Evolutionary conservation across 805 yeast genomes (phyloP), one percentile per base, ranked within the genome.

Genomic region (Kuraishia hungarica): DNA sequence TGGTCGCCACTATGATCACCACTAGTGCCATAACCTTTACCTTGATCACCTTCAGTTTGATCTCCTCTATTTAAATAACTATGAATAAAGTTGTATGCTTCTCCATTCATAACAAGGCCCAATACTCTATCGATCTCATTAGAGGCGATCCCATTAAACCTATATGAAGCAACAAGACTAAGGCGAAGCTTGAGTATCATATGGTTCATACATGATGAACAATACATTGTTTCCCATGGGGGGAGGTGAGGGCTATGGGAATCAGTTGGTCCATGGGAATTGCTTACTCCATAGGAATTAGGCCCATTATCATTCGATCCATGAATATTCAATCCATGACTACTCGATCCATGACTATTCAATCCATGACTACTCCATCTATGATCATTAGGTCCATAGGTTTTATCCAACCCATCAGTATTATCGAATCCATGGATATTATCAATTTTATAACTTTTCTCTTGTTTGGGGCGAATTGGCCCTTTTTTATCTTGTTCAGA

Each of bases 121-220:
- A 68, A 54, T 2, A 67, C 65, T 15, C 54, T 51, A 29, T 59
- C 62, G 8, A 68, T 63, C 51, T 62, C 66, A 8, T 54, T 48
- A 15, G 57, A 55, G 4, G 63, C 58, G 10, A 54, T 57, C 19
- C 51, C 53, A 51, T 64, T 61, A 20, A 61, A 52, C 39, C 55
- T 57, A 26, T 60, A 63, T 11, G 63, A 13, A 39, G 61, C 58
- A 22, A 66, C 58, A 3, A 58, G 56, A 21, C 60, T 59, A 43
- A 68, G 55, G 39, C 59, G 61, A 20, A 55, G 53, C 51, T 66
- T 64, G 11, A 68, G 56, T 15, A 67, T 51, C 50, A 62, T 60
- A 54, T 58, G 65, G 55, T 59, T 64, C 8, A 66, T 60, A 51
- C 72, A 68, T 0, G 67, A 57, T 1, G 64, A 54, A 53, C 72